These are phyloP conservation scores for Pythium phragmiticola DNA, from an alignment of 352 stramenopile genomes.

Conservation along the genomic window DNA sequence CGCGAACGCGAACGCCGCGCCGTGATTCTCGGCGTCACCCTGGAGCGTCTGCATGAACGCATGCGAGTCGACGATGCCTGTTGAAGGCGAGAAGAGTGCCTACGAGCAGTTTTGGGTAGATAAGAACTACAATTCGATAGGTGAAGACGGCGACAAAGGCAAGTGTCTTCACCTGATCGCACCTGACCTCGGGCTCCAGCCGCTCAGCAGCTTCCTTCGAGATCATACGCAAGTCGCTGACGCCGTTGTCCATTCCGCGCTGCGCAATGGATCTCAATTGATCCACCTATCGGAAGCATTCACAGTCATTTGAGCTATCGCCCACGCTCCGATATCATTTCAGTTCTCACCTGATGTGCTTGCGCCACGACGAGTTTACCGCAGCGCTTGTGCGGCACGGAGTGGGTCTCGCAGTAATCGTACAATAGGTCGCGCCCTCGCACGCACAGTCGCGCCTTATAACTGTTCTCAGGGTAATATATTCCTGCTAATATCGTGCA, in stretches of 20 bases:
- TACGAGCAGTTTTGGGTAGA: constrained; percentile 1
- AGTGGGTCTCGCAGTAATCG: constrained; percentile 85
- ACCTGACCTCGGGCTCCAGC: constrained; percentile 62
- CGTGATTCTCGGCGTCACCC: constrained; percentile 87
- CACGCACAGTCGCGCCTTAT: constrained; percentile 92
- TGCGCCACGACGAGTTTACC: constrained; percentile 96
- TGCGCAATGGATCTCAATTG: constrained; percentile 42
- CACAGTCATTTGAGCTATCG: background rate
- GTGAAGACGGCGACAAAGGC: background rate
- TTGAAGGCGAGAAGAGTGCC: constrained; percentile 93
- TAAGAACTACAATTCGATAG: background rate
- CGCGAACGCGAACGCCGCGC: constrained; percentile 75
- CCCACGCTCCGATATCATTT: no score
- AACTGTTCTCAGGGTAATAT: constrained; percentile 90
- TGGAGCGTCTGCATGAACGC: constrained; percentile 90
- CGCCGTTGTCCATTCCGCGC: constrained; percentile 49
- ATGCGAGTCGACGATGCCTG: constrained; percentile 95
- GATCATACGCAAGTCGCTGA: constrained; percentile 52
- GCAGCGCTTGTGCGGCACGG: constrained; percentile 80
- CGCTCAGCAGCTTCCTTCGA: constrained; percentile 36
- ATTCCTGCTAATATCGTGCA: constrained; percentile 58
- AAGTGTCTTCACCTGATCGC: constrained; percentile 33
- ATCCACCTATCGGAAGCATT: constrained; percentile 26
- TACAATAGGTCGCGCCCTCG: constrained; percentile 89
- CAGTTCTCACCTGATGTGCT: constrained; percentile 35